Percentiles rank a stretch among this genome's conserved stretches.
Evolutionary conservation across 1,139 yeast species (phyloP).

Genomic region (Geotrichum carabidarum): DNA sequence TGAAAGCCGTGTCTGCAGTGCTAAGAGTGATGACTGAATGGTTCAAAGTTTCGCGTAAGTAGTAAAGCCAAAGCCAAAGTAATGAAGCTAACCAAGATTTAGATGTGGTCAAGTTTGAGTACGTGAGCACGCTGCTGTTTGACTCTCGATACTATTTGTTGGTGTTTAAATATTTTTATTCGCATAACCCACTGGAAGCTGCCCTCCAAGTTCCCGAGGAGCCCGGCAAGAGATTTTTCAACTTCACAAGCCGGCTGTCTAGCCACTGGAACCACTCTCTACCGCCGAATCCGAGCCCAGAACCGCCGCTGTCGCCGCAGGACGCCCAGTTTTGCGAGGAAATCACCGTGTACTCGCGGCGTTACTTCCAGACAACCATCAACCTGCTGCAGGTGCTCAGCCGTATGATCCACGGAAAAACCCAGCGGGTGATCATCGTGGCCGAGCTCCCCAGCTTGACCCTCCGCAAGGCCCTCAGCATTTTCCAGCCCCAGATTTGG

Average conservation of each 20-base stretch:
- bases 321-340: slow-evolving; percentile 7
- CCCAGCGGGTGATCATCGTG: slow-evolving; percentile 41
- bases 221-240: slow-evolving; percentile 45
- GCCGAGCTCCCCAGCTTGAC: slow-evolving; percentile 43
- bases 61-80: not conserved
- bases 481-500: slow-evolving; percentile 59
- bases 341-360: slow-evolving; percentile 28
- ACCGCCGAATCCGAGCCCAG: slow-evolving; percentile 11
- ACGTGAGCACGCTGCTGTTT: slow-evolving; percentile 64
- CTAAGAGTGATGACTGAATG: slow-evolving; percentile 57
- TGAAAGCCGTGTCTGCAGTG: slow-evolving; percentile 58
- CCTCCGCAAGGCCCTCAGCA: slow-evolving; percentile 36
- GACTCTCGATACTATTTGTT: slow-evolving; percentile 60
- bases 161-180: slow-evolving; percentile 39
- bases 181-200: slow-evolving; percentile 36
- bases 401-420: slow-evolving; percentile 36
- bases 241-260: slow-evolving; percentile 38
- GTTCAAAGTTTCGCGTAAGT: slow-evolving; percentile 60
- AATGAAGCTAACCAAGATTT: not conserved
- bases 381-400: slow-evolving; percentile 37
- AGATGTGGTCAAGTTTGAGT: slow-evolving; percentile 70
- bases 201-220: slow-evolving; percentile 35
- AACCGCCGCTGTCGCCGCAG: slow-evolving; percentile 3
- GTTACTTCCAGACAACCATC: slow-evolving; percentile 36
- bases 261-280: slow-evolving; percentile 19